Evolutionary conservation across 2,329 filamentous ascomycete species (phyloP).

Genomic region (Xylariales sp.): DNA sequence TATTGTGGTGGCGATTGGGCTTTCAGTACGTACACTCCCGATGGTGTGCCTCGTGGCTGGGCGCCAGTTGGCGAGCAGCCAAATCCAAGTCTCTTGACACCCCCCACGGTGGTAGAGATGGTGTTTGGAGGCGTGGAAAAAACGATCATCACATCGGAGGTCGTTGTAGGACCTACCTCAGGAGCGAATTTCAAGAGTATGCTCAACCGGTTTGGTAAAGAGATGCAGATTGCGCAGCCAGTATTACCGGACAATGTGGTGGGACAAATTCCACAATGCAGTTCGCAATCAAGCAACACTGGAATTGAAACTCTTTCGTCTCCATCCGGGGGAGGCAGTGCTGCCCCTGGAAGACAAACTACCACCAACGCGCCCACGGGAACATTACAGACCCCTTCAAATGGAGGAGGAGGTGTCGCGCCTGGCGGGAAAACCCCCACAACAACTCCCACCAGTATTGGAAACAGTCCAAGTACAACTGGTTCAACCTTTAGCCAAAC

Average conservation of each 20-base stretch:
- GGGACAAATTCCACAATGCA: too few relatives aligned
- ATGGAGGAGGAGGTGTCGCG: slow-evolving; percentile 11
- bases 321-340: too few relatives aligned
- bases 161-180: slow-evolving; percentile 15
- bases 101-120: slow-evolving; percentile 18
- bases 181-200: slow-evolving; percentile 13
- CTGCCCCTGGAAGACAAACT: too few relatives aligned
- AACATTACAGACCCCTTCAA: too few relatives aligned
- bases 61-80: slow-evolving; percentile 23
- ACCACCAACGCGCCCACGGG: too few relatives aligned
- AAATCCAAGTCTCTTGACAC: slow-evolving; percentile 14
- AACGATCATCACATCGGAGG: slow-evolving; percentile 17
- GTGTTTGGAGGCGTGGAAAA: slow-evolving; percentile 20
- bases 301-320: too few relatives aligned
- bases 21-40: slow-evolving; percentile 39
- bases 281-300: too few relatives aligned
- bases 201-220: slow-evolving; percentile 16
- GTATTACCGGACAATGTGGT: too few relatives aligned
- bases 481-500: not conserved
- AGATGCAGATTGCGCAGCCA: slow-evolving; percentile 16
- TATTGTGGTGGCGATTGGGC: slow-evolving; percentile 46
- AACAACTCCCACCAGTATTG: slow-evolving; percentile 9
- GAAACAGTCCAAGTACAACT: slow-evolving; percentile 3
- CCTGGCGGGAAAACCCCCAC: slow-evolving; percentile 5
- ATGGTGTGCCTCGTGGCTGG: slow-evolving; percentile 28